Base-by-base conservation (phyloP, 2,329 filamentous ascomycete genomes). In the Claviceps lovelessii region DNA sequence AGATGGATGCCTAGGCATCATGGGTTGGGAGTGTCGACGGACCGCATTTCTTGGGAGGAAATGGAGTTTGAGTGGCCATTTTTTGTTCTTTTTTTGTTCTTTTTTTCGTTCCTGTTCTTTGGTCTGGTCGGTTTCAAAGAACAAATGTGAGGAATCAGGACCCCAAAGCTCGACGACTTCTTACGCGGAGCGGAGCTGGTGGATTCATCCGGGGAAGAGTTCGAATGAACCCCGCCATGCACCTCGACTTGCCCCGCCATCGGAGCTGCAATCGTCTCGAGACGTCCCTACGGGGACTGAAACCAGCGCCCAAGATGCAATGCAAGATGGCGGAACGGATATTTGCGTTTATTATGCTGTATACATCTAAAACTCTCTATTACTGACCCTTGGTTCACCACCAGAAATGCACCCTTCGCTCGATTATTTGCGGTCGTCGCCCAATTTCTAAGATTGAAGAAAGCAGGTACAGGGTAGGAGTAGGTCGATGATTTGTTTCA, bases 31-130 rank as follows among this genome's bases (percentile, higher is more conserved):
- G n/a, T n/a, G 6, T 19, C 3, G 51, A 67, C 76, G 56, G 73
- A 79, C 77, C 77, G 72, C 76, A 79, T 68, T 80, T 81, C 73
- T 80, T 81, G 56, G 72, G 70, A 50, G 77, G 75, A 58, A 78
- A 77, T 69, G 73, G 70, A 60, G 71, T 59, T 69, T 74, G 70
- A 60, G 71, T 59, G n/a, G 62, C 59, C 66, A 69, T 69, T 10
- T 23, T 54, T 55, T 13, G 23, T 19, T 33, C 6, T 4, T 33
- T 6, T 10, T 39, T 13, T n/a, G n/a, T n/a, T 4, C 1, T 10
- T 13, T 39, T 10, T 10, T 13, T 10, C 9, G 35, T 10, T 10
- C 35, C 4, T 1, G 35, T 4, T 13, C 6, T 6, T 33, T 33
- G 2, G 19, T 45, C 8, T 45, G 35, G 35, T 5, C 7, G 13